Evolutionary conservation across 139 green algal genomes (phyloP), one percentile per base, ranked within the genome.

Genomic region (Gonium pectorale): DNA sequence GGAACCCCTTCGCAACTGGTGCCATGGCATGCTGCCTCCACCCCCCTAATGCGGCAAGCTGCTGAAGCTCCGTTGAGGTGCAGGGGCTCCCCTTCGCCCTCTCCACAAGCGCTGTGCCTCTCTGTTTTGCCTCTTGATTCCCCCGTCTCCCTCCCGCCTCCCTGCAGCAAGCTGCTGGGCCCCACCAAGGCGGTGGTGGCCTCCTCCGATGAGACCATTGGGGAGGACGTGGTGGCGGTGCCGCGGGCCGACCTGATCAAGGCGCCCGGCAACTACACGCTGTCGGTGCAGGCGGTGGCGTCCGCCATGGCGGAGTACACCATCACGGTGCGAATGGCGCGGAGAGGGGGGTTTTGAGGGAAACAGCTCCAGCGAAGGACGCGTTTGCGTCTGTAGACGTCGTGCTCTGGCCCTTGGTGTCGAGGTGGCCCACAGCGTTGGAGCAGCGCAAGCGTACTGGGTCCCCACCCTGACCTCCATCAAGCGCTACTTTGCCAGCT

Each of bases 161-260:
- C 74, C 68, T 27, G 9, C 75, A 82, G 75, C n/a, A 31, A 71
- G 75, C 59, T 82, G 59, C 75, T 72, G 59, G 56, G 7, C 35
- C 75, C 75, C 59, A 40, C 44, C 43, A 17, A 41, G n/a, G 27
- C 59, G 7, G 40, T 37, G 41, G 22, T 82, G 40, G 41, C 38
- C 41, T 71, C 59, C 5, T 72, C 59, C 27, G 35, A 38, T 15
- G 75, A 82, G 75, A 40, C 40, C 75, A 82, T 82, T n/a, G 75
- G 75, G 0, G 43, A 60, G 2, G 75, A 82, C 31, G 75, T 82
- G 33, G 59, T 82, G 27, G 7, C 22, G 5, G 41, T 26, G 37
- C 33, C 17, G 11, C 75, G 75, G 15, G 26, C 59, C 27, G 29
- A 56, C 11, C 59, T 82, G 59, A 40, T 13, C 13, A 33, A 6